These are phyloP conservation scores for Coelastrella sp. DNA, from an alignment of 139 green algal genomes.

Conservation along the genomic window DNA sequence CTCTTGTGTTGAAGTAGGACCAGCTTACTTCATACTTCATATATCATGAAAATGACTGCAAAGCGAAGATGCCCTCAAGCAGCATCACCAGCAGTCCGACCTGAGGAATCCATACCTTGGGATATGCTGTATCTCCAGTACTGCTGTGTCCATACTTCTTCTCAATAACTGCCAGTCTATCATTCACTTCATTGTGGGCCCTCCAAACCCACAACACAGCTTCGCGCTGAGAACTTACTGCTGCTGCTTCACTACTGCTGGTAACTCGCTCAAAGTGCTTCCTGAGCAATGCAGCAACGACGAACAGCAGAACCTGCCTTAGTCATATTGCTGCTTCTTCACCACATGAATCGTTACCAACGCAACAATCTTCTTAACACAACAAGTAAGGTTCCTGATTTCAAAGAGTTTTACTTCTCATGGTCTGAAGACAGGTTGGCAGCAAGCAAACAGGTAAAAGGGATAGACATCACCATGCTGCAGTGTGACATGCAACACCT, in stretches of 20 bases:
- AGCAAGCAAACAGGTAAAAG: too few species aligned
- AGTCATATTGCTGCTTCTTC: too few species aligned
- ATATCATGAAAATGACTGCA: too few species aligned
- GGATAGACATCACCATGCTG: too few species aligned
- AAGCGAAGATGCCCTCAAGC: not conserved
- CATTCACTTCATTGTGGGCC: slow-evolving; percentile 85
- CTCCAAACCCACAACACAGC: slow-evolving; percentile 85
- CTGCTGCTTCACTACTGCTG: slow-evolving; percentile 46
- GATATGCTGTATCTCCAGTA: slow-evolving; percentile 73
- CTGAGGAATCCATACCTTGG: slow-evolving; percentile 75
- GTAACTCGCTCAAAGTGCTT: slow-evolving; percentile 68
- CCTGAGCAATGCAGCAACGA: too few species aligned
- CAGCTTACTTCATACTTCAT: not conserved
- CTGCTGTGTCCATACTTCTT: slow-evolving; percentile 53
- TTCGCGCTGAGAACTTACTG: slow-evolving; percentile 57
- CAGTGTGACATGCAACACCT: too few species aligned
- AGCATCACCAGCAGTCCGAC: not conserved
- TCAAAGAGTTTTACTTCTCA: too few species aligned
- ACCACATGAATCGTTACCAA: too few species aligned
- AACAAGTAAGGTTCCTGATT: too few species aligned
- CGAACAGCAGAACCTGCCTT: too few species aligned
- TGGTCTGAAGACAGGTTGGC: too few species aligned
- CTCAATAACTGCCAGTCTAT: slow-evolving; percentile 51
- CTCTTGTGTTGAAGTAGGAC: not conserved
- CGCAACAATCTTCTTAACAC: too few species aligned